These are phyloP conservation scores for Botryotinia narcissicola DNA, from an alignment of 2,329 filamentous ascomycete species.

Conservation along the genomic window DNA sequence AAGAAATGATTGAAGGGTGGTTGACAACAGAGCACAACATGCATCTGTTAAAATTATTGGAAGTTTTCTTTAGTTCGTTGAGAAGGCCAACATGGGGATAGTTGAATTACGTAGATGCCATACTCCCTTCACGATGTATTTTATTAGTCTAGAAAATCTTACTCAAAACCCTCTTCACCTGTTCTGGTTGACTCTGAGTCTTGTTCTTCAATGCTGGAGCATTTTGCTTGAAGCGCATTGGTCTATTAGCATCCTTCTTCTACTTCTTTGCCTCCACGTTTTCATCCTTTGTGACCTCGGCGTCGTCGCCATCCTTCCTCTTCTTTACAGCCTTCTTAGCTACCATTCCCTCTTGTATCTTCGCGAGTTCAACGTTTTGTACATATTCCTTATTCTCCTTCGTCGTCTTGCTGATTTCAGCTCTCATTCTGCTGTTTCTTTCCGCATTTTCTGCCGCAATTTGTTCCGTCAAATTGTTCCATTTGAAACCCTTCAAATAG, in stretches of 20 bases:
- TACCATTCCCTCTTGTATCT: constrained; percentile 75
- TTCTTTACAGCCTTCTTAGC: constrained; percentile 53
- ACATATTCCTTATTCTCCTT: constrained; percentile 82
- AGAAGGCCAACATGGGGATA: neutral
- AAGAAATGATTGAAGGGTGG: constrained; percentile 7
- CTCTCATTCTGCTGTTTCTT: constrained; percentile 69
- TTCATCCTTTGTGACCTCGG: constrained; percentile 30
- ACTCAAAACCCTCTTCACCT: constrained; percentile 59
- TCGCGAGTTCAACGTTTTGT: constrained; percentile 73
- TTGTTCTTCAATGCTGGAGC: constrained; percentile 52
- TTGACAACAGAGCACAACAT: constrained; percentile 1
- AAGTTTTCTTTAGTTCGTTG: constrained; percentile 11
- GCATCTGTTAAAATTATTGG: neutral
- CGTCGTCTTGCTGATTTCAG: constrained; percentile 72
- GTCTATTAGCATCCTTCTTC: constrained; percentile 39
- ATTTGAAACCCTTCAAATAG: constrained; percentile 82
- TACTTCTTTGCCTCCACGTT: constrained; percentile 32
- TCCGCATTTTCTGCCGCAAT: constrained; percentile 81
- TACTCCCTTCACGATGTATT: neutral
- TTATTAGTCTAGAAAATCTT: constrained; percentile 56
- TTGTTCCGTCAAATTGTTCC: constrained; percentile 71
- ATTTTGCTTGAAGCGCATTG: constrained; percentile 65
- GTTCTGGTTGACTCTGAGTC: constrained; percentile 50
- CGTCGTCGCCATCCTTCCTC: constrained; percentile 38
- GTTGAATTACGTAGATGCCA: neutral